Conservation (phyloP, 306 rosid genomes). For the Canavalia gladiata region DNA sequence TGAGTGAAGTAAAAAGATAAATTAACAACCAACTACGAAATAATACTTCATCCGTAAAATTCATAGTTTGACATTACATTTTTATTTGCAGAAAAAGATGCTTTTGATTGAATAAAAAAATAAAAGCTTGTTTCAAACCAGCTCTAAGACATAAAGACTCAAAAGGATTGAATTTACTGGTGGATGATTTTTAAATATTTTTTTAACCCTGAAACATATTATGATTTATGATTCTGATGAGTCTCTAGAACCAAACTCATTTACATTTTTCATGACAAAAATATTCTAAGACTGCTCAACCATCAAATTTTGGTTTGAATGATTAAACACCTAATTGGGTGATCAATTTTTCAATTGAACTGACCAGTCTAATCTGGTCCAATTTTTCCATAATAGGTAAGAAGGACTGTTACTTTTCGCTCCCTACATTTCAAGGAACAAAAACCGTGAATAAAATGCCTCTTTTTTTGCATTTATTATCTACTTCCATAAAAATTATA, state of each 20-base stretch:
- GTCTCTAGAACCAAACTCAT: too few species aligned
- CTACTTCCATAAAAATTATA: background rate
- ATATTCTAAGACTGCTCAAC: too few species aligned
- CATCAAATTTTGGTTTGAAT: background rate
- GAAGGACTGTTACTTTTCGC: background rate
- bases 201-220: too few species aligned
- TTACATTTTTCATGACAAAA: too few species aligned
- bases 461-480: slow-evolving; percentile 1
- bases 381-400: background rate
- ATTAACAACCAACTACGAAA: background rate
- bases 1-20: background rate
- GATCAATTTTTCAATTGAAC: background rate
- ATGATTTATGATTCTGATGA: too few species aligned
- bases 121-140: background rate
- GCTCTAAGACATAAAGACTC: background rate
- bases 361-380: background rate
- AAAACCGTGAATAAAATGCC: slow-evolving; percentile 10
- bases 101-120: background rate
- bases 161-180: too few species aligned
- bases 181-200: too few species aligned
- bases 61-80: background rate
- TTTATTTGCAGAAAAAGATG: background rate
- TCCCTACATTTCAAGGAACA: background rate
- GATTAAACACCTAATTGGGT: background rate
- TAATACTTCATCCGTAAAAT: background rate